These are phyloP conservation scores for Graphiopsis chlorocephala DNA, from an alignment of 2,329 filamentous ascomycete genomes.

Conservation along the genomic window DNA sequence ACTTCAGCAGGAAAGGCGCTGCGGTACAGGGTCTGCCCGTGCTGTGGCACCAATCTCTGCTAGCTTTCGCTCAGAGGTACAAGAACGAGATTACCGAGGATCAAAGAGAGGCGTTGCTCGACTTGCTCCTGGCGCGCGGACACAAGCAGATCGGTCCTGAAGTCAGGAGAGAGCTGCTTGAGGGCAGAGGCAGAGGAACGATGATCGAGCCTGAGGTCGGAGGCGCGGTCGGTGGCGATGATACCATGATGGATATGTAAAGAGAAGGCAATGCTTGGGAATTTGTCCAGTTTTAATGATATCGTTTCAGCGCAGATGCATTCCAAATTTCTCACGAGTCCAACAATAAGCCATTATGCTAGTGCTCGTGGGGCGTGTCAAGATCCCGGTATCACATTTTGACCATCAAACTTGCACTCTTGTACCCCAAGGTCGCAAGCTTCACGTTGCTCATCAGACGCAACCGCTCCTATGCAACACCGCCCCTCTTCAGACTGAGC, in stretches of 20 bases:
- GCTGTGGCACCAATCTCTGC: slow-evolving; percentile 90
- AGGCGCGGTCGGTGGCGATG: slow-evolving; percentile 65
- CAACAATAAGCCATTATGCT: neutral
- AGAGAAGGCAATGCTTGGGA: neutral
- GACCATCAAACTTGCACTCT: too few species aligned
- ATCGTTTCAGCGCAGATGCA: slow-evolving; percentile 4
- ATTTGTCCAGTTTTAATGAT: neutral
- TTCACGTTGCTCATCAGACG: too few species aligned
- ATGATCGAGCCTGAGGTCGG: slow-evolving; percentile 58
- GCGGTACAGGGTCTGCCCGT: slow-evolving; percentile 66
- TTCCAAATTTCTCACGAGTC: neutral
- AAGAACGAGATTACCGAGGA: slow-evolving; percentile 95
- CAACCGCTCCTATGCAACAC: too few species aligned
- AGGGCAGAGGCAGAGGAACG: slow-evolving; percentile 81
- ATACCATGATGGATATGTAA: slow-evolving; percentile 71
- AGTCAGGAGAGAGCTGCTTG: slow-evolving; percentile 81
- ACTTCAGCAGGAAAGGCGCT: slow-evolving; percentile 42
- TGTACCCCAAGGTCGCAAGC: too few species aligned
- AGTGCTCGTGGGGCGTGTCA: neutral
- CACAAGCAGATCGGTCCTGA: slow-evolving; percentile 89
- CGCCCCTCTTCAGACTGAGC: neutral
- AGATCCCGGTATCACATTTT: too few species aligned
- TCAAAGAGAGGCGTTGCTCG: slow-evolving; percentile 84
- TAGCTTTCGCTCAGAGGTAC: slow-evolving; percentile 92
- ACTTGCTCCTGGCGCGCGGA: slow-evolving; percentile 78